Conservation (phyloP, 2,329 filamentous ascomycete species). For the Ophiostoma perfectum region DNA sequence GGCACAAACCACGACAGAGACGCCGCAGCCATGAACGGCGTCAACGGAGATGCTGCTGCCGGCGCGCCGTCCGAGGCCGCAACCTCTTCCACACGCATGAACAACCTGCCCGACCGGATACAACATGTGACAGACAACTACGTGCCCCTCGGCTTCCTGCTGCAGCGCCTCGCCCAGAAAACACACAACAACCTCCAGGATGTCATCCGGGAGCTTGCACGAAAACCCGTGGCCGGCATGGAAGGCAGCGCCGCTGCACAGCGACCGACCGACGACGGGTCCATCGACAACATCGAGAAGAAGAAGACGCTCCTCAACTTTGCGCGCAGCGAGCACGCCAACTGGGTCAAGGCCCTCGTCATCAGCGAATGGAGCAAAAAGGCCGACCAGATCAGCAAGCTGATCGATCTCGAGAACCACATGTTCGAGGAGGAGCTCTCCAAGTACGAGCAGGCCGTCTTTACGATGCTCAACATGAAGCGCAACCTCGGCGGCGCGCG, state of each 20-base stretch:
- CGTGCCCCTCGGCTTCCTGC: constrained; percentile 66
- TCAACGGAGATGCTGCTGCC: constrained; percentile 1
- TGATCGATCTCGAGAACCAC: constrained; percentile 82
- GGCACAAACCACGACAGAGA: constrained; percentile 44
- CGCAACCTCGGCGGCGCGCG: constrained; percentile 65
- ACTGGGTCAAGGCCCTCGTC: constrained; percentile 89
- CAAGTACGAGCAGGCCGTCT: constrained; percentile 55
- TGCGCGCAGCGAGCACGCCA: constrained; percentile 70
- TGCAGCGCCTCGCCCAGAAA: constrained; percentile 74
- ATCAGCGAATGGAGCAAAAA: constrained; percentile 85
- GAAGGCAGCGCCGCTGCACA: constrained; percentile 32
- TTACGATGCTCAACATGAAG: constrained; percentile 66
- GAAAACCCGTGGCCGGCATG: constrained; percentile 54
- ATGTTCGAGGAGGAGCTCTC: constrained; percentile 55
- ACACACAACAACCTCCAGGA: constrained; percentile 74
- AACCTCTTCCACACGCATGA: constrained; percentile 36
- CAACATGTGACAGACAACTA: constrained; percentile 70
- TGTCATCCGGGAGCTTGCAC: constrained; percentile 63
- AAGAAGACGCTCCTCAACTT: constrained; percentile 72
- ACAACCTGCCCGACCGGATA: constrained; percentile 57
- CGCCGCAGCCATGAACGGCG: constrained; percentile 15
- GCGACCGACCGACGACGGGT: constrained; percentile 57
- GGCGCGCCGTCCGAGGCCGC: neutral
- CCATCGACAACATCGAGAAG: constrained; percentile 64
- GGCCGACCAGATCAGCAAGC: constrained; percentile 70